Conservation (phyloP, 441 rosid genomes). For the Syzygium malaccense region DNA sequence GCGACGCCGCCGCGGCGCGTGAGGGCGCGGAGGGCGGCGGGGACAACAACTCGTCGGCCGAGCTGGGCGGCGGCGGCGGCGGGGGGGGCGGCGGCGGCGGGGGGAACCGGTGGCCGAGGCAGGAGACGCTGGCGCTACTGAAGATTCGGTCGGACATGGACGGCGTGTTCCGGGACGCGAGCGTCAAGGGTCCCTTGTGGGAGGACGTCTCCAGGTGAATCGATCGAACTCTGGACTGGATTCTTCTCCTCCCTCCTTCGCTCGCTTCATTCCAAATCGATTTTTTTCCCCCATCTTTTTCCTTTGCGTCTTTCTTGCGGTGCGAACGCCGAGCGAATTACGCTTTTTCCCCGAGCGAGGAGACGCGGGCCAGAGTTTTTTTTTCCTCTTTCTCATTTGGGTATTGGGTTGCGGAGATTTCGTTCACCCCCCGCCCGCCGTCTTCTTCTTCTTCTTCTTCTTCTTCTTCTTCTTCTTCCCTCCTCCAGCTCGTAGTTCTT, state of each 20-base stretch:
- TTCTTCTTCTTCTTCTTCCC: not conserved
- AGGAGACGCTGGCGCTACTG: constrained; percentile 13
- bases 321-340: not conserved
- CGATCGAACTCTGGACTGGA: not conserved
- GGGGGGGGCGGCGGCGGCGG: not conserved
- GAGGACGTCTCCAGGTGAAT: constrained; percentile 10
- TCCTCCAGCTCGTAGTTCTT: not conserved
- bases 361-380: not conserved
- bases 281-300: not conserved
- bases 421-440: not conserved
- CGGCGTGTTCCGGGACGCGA: not conserved
- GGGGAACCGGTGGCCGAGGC: constrained; percentile 9
- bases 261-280: not conserved
- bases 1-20: not conserved
- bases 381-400: not conserved
- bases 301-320: not conserved
- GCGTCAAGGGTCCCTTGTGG: constrained; percentile 9
- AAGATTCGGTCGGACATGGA: constrained; percentile 15
- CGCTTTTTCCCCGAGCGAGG: not conserved
- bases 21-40: not conserved
- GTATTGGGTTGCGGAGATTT: not conserved
- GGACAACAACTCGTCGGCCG: constrained; percentile 7
- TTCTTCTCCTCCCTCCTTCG: too few species aligned
- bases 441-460: too few species aligned
- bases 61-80: not conserved